Conservation (phyloP, 331 rosid species). For the Spiraea crenata region DNA sequence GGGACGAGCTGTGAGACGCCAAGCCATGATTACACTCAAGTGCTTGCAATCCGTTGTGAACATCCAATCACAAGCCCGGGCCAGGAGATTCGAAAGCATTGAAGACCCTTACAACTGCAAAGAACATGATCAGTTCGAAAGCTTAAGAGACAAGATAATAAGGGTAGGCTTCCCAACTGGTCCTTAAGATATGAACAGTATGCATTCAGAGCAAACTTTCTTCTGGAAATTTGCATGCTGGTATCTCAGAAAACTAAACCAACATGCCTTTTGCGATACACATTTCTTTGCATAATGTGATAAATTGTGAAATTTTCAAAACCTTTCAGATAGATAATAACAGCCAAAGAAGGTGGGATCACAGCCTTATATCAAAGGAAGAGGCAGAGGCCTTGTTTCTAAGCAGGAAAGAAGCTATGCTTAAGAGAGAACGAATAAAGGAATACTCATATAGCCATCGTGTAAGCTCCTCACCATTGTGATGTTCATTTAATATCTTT, state of each 20-base stretch:
- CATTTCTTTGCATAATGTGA: conserved; percentile 1
- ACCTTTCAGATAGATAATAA: conserved; percentile 62
- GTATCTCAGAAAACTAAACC: neutral
- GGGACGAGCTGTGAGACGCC: conserved; percentile 82
- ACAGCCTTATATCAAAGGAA: conserved; percentile 56
- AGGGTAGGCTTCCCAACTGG: conserved; percentile 33
- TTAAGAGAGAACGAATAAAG: conserved; percentile 53
- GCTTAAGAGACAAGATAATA: conserved; percentile 52
- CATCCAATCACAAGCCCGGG: conserved; percentile 70
- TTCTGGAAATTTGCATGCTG: neutral
- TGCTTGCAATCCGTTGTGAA: conserved; percentile 82
- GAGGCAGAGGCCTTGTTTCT: conserved; percentile 46
- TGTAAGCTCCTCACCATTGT: conserved; percentile 36
- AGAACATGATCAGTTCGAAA: conserved; percentile 39
- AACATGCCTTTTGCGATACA: neutral
- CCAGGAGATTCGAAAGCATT: conserved; percentile 52
- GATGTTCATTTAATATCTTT: conserved; percentile 3
- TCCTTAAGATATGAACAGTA: neutral
- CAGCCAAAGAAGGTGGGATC: conserved; percentile 62
- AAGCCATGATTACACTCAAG: conserved; percentile 70
- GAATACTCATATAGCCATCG: conserved; percentile 61
- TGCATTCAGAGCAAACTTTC: neutral
- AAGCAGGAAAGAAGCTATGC: conserved; percentile 62
- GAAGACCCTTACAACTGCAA: conserved; percentile 37
- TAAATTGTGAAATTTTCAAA: conserved; percentile 10